Base-by-base conservation (phyloP, 345 rosid species). In the Luvunga scandens region DNA sequence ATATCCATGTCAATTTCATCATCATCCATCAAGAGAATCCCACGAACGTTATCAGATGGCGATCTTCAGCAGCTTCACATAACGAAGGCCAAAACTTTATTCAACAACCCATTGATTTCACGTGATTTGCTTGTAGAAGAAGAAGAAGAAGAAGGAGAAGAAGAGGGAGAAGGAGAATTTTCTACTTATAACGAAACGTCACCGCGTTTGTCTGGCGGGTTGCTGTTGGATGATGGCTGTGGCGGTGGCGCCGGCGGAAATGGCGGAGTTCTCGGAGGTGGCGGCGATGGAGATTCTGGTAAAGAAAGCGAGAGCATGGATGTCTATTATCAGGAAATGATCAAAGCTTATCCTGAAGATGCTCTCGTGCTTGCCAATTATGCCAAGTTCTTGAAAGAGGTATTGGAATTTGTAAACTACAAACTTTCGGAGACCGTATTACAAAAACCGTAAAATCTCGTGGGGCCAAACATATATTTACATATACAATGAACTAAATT, bases 331-430 rank as follows among this genome's bases (percentile, higher is more conserved):
- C 82, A 84, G 80, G 77, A 72, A 33, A 86, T 87, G 89, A 87
- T 90, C 57, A 16, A 80, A 39, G 71, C 70, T 4, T 76, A 83
- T 72, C 89, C 91, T n/a, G 88, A 82, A 25, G 84, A 87, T 71
- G 80, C 82, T 53, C 84, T 87, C 24, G 72, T 90, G 62, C 93
- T 90, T 19, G 79, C 88, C 14, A 90, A 90, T 67, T 88, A 90
- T 61, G 87, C 90, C 21, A 87, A 79, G 62, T 90, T 81, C 86
- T 82, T 90, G 80, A 88, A 86, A 79, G 93, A 88, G 82, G 93
- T 86, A 70, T 38, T 22, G 2, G 0, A 53, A 53, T 1, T 18
- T 53, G 57, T 6, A 53, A 53, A 53, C 22, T 14, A 18, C 57
- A 18, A 19, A 53, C 57, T 18, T 53, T 53, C 4, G 21, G 22